phyloP scores from a whole-genome alignment of 1,139 yeast genomes.

The Citeromyces siamensis region DNA sequence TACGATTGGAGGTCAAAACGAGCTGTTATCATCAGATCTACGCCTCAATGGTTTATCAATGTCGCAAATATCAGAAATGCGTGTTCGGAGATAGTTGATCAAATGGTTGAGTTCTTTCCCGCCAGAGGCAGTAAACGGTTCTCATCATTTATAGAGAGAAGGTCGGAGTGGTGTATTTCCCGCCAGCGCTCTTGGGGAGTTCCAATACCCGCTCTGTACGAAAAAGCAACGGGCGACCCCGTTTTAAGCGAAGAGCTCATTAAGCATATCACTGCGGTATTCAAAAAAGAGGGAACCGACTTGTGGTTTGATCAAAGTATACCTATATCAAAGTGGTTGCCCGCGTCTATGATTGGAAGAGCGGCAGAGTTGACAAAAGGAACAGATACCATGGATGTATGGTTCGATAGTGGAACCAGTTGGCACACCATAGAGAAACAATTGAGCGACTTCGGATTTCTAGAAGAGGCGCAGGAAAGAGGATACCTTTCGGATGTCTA shows the following conservation, averaged over 20 bases:
- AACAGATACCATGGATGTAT: constrained; percentile 92
- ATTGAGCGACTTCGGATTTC: constrained; percentile 16
- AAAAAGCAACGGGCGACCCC: constrained; percentile 45
- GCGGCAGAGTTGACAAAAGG: constrained; percentile 42
- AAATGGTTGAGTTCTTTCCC: constrained; percentile 41
- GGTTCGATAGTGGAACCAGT: constrained; percentile 97
- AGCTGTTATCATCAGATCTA: constrained; percentile 90
- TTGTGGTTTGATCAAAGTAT: constrained; percentile 59
- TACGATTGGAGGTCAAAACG: constrained; percentile 95
- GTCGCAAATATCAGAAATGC: constrained; percentile 64
- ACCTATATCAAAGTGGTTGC: constrained; percentile 60
- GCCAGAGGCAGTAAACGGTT: constrained; percentile 60
- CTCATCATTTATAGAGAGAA: constrained; percentile 54
- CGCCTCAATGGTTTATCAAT: constrained; percentile 96
- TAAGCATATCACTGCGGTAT: constrained; percentile 36
- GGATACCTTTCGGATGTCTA: constrained; percentile 60
- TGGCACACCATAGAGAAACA: constrained; percentile 58
- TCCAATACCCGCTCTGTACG: constrained; percentile 81
- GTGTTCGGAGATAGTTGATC: constrained; percentile 36
- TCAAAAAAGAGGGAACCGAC: constrained; percentile 51
- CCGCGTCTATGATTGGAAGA: constrained; percentile 21
- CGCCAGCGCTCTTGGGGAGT: constrained; percentile 99
- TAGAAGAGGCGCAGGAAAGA: constrained; percentile 19
- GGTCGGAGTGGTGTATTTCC: constrained; percentile 97
- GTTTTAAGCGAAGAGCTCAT: constrained; percentile 38